phyloP scores from a whole-genome alignment of 2,329 filamentous ascomycete genomes.

The Bertia moriformis region DNA sequence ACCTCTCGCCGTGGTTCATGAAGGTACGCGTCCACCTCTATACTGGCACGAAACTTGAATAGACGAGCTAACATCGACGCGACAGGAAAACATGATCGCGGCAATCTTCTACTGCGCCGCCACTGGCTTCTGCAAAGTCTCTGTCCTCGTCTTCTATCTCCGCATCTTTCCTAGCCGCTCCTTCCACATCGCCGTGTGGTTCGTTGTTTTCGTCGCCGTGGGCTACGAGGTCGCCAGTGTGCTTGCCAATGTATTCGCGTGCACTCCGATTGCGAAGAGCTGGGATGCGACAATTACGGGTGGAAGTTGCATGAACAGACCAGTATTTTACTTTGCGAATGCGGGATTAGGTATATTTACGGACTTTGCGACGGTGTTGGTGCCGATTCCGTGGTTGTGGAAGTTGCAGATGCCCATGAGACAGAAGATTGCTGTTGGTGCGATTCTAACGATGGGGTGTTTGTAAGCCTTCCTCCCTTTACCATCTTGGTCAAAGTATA shows the following conservation, averaged over 20 bases:
- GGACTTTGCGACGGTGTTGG: neutral
- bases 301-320: neutral
- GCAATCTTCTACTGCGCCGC: neutral
- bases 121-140: neutral
- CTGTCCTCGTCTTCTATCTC: neutral
- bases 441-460: neutral
- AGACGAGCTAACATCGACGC: conserved; percentile 4
- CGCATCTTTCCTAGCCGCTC: neutral
- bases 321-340: conserved; percentile 3
- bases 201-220: neutral
- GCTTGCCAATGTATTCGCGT: neutral
- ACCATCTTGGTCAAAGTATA: neutral
- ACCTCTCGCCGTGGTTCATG: no score
- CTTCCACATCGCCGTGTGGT: neutral
- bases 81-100: no score
- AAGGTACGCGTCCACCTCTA: conserved; percentile 12
- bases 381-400: neutral
- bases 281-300: neutral
- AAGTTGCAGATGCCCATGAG: neutral
- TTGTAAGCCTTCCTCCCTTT: neutral
- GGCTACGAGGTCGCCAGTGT: neutral
- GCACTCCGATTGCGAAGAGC: neutral
- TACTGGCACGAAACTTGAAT: conserved; percentile 5
- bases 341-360: neutral
- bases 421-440: neutral